Percentiles rank a stretch among this genome's conserved stretches.
Evolutionary conservation across 1,284 basidiomycete genomes (phyloP).

Genomic region (Hortiboletus rubellus): DNA sequence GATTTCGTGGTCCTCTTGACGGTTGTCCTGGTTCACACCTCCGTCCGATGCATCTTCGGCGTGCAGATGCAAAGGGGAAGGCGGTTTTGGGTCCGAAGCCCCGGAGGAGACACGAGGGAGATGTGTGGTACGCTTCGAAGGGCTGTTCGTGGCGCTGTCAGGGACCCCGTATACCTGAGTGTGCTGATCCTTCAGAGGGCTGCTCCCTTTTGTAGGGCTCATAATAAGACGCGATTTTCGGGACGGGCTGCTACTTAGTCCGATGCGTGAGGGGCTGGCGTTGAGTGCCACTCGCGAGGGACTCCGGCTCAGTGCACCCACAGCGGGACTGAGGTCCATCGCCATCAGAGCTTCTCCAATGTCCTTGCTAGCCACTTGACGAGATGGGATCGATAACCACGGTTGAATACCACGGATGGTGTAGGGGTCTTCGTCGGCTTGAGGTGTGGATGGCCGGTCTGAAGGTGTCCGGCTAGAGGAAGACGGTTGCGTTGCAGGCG

Average conservation of each 20-base stretch:
- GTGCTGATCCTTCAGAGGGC: slow-evolving; percentile 19
- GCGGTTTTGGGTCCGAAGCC: slow-evolving; percentile 11
- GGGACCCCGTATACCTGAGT: slow-evolving; percentile 9
- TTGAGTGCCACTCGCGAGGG: slow-evolving; percentile 27
- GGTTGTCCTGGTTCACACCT: not conserved
- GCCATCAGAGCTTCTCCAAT: slow-evolving; percentile 42
- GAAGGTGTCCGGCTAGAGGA: slow-evolving; percentile 15
- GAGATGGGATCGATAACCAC: slow-evolving; percentile 35
- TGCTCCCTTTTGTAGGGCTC: slow-evolving; percentile 25
- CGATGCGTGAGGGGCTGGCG: slow-evolving; percentile 32
- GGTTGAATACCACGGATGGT: slow-evolving; percentile 26
- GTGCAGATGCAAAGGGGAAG: slow-evolving; percentile 4
- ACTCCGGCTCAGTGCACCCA: slow-evolving; percentile 23
- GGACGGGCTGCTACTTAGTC: slow-evolving; percentile 23
- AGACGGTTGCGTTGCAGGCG: slow-evolving; percentile 6
- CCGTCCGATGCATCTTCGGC: not conserved
- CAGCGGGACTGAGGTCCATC: slow-evolving; percentile 31
- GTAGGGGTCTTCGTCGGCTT: slow-evolving; percentile 11
- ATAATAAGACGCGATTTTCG: slow-evolving; percentile 26
- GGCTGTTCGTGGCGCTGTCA: slow-evolving; percentile 25
- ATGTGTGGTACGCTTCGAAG: slow-evolving; percentile 23
- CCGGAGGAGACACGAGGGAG: slow-evolving; percentile 25
- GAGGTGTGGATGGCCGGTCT: slow-evolving; percentile 25
- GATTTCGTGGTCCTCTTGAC: slow-evolving; percentile 14
- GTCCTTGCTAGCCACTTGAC: slow-evolving; percentile 18